A percentile compares a stretch with the other conserved stretches of the same genome.
Conservation (phyloP, 495 filamentous ascomycete genomes). For the Bathelium albidoporum region DNA sequence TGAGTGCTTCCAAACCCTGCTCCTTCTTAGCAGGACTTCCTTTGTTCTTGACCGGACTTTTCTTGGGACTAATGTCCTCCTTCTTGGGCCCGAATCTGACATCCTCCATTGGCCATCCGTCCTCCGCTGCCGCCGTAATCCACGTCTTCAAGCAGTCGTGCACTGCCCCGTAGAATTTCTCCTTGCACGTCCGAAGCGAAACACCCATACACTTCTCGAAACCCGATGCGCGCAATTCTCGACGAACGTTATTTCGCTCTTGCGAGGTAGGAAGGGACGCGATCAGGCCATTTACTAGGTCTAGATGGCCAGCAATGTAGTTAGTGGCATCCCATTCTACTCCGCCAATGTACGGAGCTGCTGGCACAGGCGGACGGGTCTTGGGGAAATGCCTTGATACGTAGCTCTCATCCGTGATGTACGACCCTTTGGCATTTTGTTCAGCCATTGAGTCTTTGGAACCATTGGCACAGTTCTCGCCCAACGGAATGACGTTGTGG, state of each 20-base stretch:
- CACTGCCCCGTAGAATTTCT: constrained; percentile 87
- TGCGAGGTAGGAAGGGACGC: constrained; percentile 64
- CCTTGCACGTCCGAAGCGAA: constrained; percentile 82
- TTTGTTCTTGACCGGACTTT: constrained; percentile 40
- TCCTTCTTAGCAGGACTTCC: constrained; percentile 7
- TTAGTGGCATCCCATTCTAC: constrained; percentile 99
- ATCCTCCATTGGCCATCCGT: constrained; percentile 70
- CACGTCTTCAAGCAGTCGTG: constrained; percentile 83
- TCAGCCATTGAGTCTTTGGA: neutral
- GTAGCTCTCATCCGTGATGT: constrained; percentile 37
- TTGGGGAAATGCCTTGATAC: constrained; percentile 68
- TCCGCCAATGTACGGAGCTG: constrained; percentile 92
- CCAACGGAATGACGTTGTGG: constrained; percentile 70
- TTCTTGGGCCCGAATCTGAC: constrained; percentile 58
- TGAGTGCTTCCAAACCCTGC: constrained; percentile 6
- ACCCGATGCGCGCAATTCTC: constrained; percentile 68
- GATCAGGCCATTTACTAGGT: constrained; percentile 83
- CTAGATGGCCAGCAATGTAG: constrained; percentile 84
- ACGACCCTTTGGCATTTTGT: neutral
- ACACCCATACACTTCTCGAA: constrained; percentile 86
- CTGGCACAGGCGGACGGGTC: constrained; percentile 82
- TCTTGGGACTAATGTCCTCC: constrained; percentile 36
- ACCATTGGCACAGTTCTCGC: constrained; percentile 5
- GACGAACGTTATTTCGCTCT: constrained; percentile 69
- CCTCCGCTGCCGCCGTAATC: constrained; percentile 75